Conservation (phyloP, 2,329 filamentous ascomycete genomes). For the Tolypocladium nubicola region DNA sequence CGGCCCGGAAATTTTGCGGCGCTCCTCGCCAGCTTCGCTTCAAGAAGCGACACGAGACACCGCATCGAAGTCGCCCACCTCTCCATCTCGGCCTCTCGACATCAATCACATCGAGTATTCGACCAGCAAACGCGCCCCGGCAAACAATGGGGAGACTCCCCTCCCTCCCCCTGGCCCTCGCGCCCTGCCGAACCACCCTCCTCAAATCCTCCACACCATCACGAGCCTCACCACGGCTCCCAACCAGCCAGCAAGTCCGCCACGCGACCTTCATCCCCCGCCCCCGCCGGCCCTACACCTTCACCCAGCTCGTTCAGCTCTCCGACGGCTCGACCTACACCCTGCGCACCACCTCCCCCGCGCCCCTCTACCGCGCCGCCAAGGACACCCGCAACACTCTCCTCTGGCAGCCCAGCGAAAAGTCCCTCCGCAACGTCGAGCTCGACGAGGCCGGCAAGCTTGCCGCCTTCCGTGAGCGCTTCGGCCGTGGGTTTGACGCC, state of each 20-base stretch:
- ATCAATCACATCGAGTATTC: neutral
- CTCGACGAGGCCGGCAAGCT: constrained; percentile 89
- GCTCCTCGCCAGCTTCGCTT: neutral
- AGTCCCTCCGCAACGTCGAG: constrained; percentile 77
- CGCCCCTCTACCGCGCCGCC: constrained; percentile 43
- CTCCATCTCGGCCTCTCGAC: neutral
- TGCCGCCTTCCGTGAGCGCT: constrained; percentile 74
- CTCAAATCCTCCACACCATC: neutral
- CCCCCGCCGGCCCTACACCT: constrained; percentile 87
- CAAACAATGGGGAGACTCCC: constrained; percentile 18
- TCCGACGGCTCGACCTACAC: constrained; percentile 83
- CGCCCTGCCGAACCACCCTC: constrained; percentile 15
- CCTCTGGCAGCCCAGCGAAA: constrained; percentile 81
- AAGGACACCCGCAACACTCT: constrained; percentile 87
- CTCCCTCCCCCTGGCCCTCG: constrained; percentile 14
- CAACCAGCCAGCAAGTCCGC: constrained; percentile 34
- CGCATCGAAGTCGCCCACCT: neutral
- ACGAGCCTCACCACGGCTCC: constrained; percentile 1
- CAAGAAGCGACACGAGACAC: neutral
- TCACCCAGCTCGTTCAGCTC: constrained; percentile 92
- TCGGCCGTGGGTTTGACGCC: constrained; percentile 75
- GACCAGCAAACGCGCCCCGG: neutral
- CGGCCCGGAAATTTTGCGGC: constrained; percentile 14
- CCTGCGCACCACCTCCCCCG: constrained; percentile 65
- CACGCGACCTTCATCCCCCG: constrained; percentile 78